Evolutionary conservation across 2,329 filamentous ascomycete genomes (phyloP), one percentile per base, ranked within the genome.

Genomic region (Cercospora sojina): DNA sequence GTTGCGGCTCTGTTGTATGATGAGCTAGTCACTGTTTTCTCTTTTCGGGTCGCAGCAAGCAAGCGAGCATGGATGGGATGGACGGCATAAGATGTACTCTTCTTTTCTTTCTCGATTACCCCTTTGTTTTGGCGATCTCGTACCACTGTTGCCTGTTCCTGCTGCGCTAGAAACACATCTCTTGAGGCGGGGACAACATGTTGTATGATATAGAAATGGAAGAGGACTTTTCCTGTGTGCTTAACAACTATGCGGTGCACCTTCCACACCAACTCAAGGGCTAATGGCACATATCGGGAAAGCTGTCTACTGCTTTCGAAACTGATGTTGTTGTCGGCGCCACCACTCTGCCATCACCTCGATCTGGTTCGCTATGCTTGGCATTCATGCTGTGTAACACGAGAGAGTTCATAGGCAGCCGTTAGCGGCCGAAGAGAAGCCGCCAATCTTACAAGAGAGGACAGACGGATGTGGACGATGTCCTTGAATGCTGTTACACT

Each of bases 351-450:
- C 29, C 29, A n/a, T n/a, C n/a, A 35, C 3, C 35, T 16, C 2
- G 35, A 12, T 41, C 16, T 41, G 16, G n/a, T 25, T n/a, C 25
- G 47, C 12, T 51, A 51, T 27, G 5, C 47, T 51, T 51, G 47
- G 47, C 47, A 51, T 23, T 10, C 47, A 23, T 51, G 35, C 18
- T 59, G 56, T 59, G 56, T 59, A 59, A 59, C 56, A 32, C 32
- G 56, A 59, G 32, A 59, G 18, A 59, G 56, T 59, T 59, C 56
- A 16, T 12, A 38, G 25, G 32, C 56, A 59, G 7, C 56, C 56
- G 56, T 25, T 59, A 59, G 56, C 56, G n/a, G 56, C 56, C 56
- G 56, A 41, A n/a, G 3, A 41, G 35, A n/a, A n/a, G 35, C 35
- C 35, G 35, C 35, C 35, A 41, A 41, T 41, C 35, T 41, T 41